Base-by-base conservation (phyloP, 2,329 filamentous ascomycete genomes). In the Madurella mycetomatis region DNA sequence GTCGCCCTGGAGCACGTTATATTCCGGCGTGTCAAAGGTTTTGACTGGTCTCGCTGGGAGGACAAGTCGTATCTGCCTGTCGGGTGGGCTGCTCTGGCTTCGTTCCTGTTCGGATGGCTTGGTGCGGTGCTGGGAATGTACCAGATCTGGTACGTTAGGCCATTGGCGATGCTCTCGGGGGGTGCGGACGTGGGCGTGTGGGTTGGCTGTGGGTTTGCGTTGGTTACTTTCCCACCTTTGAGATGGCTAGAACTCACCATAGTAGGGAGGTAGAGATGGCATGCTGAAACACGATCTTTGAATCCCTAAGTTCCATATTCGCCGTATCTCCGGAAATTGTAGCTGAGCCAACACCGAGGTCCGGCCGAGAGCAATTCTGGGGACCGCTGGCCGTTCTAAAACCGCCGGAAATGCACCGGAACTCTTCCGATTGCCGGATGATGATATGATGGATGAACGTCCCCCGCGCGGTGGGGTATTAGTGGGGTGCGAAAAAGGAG, bases 71-170 rank as follows among this genome's bases (percentile, higher is more conserved):
- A 81, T 62, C 70, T 88, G 4, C 85, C 85, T 0, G 53, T 86
- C 13, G 85, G 85, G 0, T 70, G 83, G 55, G 83, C 85, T 0
- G 84, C 83, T 0, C 69, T 85, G 8, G 62, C 74, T 2, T 78
- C 84, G 0, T 88, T 88, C 60, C 66, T 84, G 40, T 64, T 87
- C 13, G 84, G 85, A 2, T 87, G 84, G 84, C 76, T 75, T 3
- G 84, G 84, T 9, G 79, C 83, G 0, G 78, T 88, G 30, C 65
- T 87, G 44, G 84, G 78, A 55, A 88, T 88, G 85, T 81, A 81
- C 18, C 84, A 89, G 70, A 79, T 81, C 3, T 88, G 84, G 79
- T 88, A 85, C 67, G 78, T 82, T 56, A 85, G 85, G 1, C 85
- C 84, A 8, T 51, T 67, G 41, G 62, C 65, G 5, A 53, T 62